phyloP scores from a whole-genome alignment of 2,329 filamentous ascomycete genomes.

The Xylaria sp. region DNA sequence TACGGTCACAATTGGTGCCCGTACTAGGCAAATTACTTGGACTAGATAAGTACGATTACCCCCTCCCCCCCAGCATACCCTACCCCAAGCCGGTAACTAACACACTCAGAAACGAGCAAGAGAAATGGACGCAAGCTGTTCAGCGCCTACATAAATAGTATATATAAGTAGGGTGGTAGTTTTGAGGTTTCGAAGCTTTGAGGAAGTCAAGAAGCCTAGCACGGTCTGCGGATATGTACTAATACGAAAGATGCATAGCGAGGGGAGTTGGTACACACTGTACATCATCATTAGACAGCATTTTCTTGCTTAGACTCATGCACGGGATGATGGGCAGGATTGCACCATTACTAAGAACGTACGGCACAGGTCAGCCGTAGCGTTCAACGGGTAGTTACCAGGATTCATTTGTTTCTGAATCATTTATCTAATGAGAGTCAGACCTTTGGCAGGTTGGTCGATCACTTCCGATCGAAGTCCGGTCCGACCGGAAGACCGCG shows the following conservation, averaged over 20 bases:
- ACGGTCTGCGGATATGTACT: slow-evolving; percentile 23
- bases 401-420: neutral
- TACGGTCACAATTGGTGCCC: slow-evolving; percentile 80
- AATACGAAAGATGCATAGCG: slow-evolving; percentile 42
- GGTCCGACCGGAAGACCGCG: slow-evolving; percentile 26
- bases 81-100: slow-evolving; percentile 36
- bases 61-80: neutral
- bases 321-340: neutral
- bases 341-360: neutral
- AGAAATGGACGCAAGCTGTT: slow-evolving; percentile 86
- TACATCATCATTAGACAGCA: slow-evolving; percentile 17
- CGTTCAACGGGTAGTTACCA: neutral
- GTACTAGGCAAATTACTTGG: slow-evolving; percentile 80
- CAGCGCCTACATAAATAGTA: slow-evolving; percentile 54
- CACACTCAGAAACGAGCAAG: slow-evolving; percentile 70
- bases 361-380: slow-evolving; percentile 2
- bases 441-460: neutral
- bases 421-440: neutral
- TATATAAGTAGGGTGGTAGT: slow-evolving; percentile 37
- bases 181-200: neutral
- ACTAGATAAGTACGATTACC: slow-evolving; percentile 75
- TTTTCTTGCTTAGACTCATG: slow-evolving; percentile 10
- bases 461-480: slow-evolving; percentile 10
- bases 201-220: neutral
- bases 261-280: slow-evolving; percentile 31